Percentiles rank a stretch among this genome's conserved stretches.
phyloP scores from a whole-genome alignment of 1,284 basidiomycete genomes.

The Mycosarcoma mackinlayi region DNA sequence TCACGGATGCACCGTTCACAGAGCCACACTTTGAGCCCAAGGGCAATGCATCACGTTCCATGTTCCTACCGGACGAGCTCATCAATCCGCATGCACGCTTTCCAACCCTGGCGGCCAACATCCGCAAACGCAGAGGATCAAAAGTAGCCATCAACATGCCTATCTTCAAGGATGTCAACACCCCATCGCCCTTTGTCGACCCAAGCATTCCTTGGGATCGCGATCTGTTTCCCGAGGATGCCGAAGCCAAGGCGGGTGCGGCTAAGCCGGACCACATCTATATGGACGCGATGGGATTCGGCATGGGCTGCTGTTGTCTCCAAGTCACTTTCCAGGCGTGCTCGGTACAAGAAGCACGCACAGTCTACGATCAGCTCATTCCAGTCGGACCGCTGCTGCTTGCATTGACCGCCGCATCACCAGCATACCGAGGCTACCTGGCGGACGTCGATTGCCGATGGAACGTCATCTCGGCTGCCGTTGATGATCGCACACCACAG shows the following conservation, averaged over 20 bases:
- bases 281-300: slow-evolving; percentile 99
- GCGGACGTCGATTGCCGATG: slow-evolving; percentile 97
- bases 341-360: slow-evolving; percentile 88
- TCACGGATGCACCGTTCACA: slow-evolving; percentile 81
- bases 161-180: slow-evolving; percentile 87
- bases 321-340: slow-evolving; percentile 98
- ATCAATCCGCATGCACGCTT: slow-evolving; percentile 97
- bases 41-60: slow-evolving; percentile 84
- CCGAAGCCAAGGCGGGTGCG: slow-evolving; percentile 85
- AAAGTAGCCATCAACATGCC: slow-evolving; percentile 97
- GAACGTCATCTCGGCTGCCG: slow-evolving; percentile 96
- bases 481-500: slow-evolving; percentile 94
- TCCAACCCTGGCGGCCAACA: slow-evolving; percentile 97
- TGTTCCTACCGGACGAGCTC: slow-evolving; percentile 94
- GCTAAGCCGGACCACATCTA: slow-evolving; percentile 92
- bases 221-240: slow-evolving; percentile 80
- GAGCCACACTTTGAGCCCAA: slow-evolving; percentile 84
- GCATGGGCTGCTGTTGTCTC: slow-evolving; percentile 98
- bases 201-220: slow-evolving; percentile 88
- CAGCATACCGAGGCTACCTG: slow-evolving; percentile 91
- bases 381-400: slow-evolving; percentile 96
- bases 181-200: slow-evolving; percentile 88
- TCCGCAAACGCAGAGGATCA: slow-evolving; percentile 85
- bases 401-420: slow-evolving; percentile 91
- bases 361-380: slow-evolving; percentile 92